These are phyloP conservation scores for Plenodomus tracheiphilus DNA, from an alignment of 2,329 filamentous ascomycete species.

Conservation along the genomic window DNA sequence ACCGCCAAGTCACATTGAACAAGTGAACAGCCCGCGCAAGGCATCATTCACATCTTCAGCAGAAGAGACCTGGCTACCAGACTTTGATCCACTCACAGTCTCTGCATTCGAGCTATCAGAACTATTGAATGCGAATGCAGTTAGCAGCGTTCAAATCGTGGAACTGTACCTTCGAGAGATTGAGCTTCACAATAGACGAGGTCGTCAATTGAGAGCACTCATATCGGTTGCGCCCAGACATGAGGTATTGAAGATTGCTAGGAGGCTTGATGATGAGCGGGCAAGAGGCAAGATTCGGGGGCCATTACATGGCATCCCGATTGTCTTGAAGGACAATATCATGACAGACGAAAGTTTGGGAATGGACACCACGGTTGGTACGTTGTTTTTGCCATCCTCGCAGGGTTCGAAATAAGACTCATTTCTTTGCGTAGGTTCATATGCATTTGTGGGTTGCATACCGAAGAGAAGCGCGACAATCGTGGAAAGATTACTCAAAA, in stretches of 20 bases:
- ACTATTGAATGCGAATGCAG: constrained; percentile 31
- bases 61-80: constrained; percentile 26
- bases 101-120: constrained; percentile 39
- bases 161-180: constrained; percentile 40
- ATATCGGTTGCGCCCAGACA: constrained; percentile 46
- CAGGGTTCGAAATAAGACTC: background rate
- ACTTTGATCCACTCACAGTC: constrained; percentile 38
- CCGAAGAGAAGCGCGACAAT: constrained; percentile 44
- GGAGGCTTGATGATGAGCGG: constrained; percentile 47
- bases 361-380: constrained; percentile 49
- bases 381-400: background rate
- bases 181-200: constrained; percentile 41
- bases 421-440: constrained; percentile 27
- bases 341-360: constrained; percentile 44
- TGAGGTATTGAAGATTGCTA: constrained; percentile 42
- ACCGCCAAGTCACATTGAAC: constrained; percentile 20
- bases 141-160: constrained; percentile 43
- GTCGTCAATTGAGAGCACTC: constrained; percentile 41
- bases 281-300: constrained; percentile 40
- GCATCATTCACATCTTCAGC: constrained; percentile 33
- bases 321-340: constrained; percentile 50
- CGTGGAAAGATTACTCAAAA: constrained; percentile 41
- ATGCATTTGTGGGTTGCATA: constrained; percentile 44
- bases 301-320: constrained; percentile 49
- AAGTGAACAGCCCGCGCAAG: constrained; percentile 24